Evolutionary conservation across 208 protist genomes (phyloP).

Genomic region (Ichthyophonus hoferi): DNA sequence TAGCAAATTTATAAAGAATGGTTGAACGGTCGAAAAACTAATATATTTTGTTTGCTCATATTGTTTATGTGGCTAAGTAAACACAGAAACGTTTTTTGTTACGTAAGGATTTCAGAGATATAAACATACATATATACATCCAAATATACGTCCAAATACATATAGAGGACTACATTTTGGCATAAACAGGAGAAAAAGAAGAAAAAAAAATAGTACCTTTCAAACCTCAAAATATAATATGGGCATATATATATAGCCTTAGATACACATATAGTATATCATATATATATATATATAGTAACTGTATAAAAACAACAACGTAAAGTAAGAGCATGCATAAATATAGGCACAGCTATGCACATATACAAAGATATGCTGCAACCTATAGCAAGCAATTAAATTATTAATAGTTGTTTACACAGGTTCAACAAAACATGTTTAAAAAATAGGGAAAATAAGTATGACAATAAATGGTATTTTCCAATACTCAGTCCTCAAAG

Average conservation of each 20-base stretch:
- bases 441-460: conserved; percentile 17
- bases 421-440: no score
- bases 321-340: no score
- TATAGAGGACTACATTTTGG: neutral
- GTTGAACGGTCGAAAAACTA: no score
- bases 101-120: neutral
- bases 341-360: neutral
- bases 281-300: neutral
- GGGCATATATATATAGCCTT: neutral
- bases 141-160: no score
- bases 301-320: no score
- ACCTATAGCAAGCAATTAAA: neutral
- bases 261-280: neutral
- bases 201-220: no score
- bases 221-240: no score
- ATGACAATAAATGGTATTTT: neutral
- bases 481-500: no score
- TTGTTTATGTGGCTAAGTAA: neutral
- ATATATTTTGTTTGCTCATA: no score
- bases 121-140: no score
- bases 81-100: neutral
- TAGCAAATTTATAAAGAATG: no score
- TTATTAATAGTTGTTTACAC: neutral
- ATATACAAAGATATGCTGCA: neutral
- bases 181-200: no score